Evolutionary conservation across 1,284 basidiomycete species (phyloP), one percentile per base, ranked within the genome.

Genomic region (Moniliella sp.): DNA sequence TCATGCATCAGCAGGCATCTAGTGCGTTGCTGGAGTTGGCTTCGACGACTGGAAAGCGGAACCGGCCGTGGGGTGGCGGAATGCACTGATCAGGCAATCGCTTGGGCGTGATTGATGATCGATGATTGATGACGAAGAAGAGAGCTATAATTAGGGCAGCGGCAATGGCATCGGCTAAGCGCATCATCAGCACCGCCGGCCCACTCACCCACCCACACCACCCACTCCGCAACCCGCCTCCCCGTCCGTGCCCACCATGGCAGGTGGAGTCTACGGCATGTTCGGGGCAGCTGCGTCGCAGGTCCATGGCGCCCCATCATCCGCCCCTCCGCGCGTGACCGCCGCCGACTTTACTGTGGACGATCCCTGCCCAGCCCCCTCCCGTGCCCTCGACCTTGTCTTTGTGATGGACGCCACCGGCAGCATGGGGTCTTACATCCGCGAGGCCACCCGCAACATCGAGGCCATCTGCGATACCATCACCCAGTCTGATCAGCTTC

Each of bases 391-490:
- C 37, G 54, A 57, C n/a, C 43, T 57, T 18, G 48, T 55, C 34
- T 57, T 57, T 32, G 36, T 44, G 21, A 53, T 56, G 45, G 56
- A 59, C 34, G 51, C 54, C 15, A 59, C 56, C 23, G 56, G 56
- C 8, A 57, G 53, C 5, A 59, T 59, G 56, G 54, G 54, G n/a
- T 46, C 44, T 30, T 59, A 57, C 18, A 39, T 32, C 10, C 15
- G 33, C 29, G 55, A 53, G 7, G 84, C 86, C n/a, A 88, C 86
- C 4, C 81, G 79, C 66, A 94, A 99, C 64, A 93, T 97, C 64
- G 81, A 88, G 54, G 72, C 78, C 57, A 99, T 99, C 55, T 91
- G 83, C 61, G 79, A 79, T 36, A 76, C 82, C 64, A 97, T 99
- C 51, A 78, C 84, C 62, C 76, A 83, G 63, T 91, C 84, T 16